phyloP scores from a whole-genome alignment of 2,329 filamentous ascomycete genomes.

The Fusarium lyarnte region DNA sequence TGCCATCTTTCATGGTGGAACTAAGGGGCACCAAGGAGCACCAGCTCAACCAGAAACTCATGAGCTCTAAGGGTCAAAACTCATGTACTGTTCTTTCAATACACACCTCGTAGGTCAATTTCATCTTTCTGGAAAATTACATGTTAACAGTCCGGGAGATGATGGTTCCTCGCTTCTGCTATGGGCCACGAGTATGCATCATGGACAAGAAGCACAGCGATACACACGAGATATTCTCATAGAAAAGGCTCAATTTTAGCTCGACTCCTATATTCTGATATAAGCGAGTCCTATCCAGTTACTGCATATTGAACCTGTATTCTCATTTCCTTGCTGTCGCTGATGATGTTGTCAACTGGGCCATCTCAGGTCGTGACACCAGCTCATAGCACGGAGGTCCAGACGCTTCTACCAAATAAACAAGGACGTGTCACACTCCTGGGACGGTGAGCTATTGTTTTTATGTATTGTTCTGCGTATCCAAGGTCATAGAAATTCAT shows the following conservation, averaged over 20 bases:
- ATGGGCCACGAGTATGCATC: neutral
- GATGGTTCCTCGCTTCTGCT: neutral
- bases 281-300: neutral
- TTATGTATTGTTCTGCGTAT: too few species aligned
- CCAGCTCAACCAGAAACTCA: neutral
- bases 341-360: neutral
- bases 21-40: neutral
- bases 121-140: fast-evolving
- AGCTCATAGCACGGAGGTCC: neutral
- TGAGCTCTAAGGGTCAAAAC: neutral
- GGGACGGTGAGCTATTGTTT: neutral
- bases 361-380: neutral
- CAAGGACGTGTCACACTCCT: too few species aligned
- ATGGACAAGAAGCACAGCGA: neutral
- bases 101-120: fast-evolving
- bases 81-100: neutral
- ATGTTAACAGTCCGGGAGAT: neutral
- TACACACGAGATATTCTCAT: neutral
- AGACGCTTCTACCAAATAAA: neutral
- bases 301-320: too few species aligned
- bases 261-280: too few species aligned
- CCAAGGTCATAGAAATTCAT: neutral
- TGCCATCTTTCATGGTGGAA: neutral
- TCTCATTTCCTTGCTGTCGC: neutral
- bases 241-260: neutral